Base-by-base conservation (phyloP, 2,329 filamentous ascomycete species). In the Chaetomium sp. region DNA sequence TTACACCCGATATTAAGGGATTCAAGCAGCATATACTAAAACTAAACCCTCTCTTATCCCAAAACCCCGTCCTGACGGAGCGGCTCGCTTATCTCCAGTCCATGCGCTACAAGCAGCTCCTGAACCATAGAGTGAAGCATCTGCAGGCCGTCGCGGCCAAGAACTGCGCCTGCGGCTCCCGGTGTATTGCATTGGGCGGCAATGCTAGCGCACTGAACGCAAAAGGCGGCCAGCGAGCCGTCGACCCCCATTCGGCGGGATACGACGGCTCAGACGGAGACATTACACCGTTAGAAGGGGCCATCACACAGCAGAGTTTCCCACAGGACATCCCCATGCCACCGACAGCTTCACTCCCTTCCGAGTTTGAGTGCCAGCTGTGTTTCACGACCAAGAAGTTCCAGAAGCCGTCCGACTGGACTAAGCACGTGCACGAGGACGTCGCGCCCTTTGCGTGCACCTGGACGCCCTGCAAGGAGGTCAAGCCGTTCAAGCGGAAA, bases 401-500 rank as follows among this genome's bases (percentile, higher is more conserved):
- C 64, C 82, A 86, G 64, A 96, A 96, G 70, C 91, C 91, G 12
- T 96, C 91, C 0, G 91, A 96, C 70, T 96, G 91, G 91, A 95
- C 91, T 1, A 96, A 96, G 69, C 91, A 96, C 66, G 89, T 96
- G 0, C 89, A 95, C 64, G 91, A 96, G 71, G 91, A 96, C 68
- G 84, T 96, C 1, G 88, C 94, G 67, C 91, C 91, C 0, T 96
- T 96, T 64, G 95, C 89, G 3, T 96, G 91, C 71, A 96, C 91
- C 0, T 96, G 92, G 74, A 84, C 87, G 2, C 79, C 83, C 50
- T 96, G 91, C 67, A 80, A 81, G 7, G 90, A 95, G 48, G 85
- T 88, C 14, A 95, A 95, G 71, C 91, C 89, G 38, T 96, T 96
- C 76, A 96, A 96, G 72, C 83, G 91, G 48, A 96, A 96, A 71